Evolutionary conservation across 257 asterid species (phyloP).

Genomic region (Solanum virginianum): DNA sequence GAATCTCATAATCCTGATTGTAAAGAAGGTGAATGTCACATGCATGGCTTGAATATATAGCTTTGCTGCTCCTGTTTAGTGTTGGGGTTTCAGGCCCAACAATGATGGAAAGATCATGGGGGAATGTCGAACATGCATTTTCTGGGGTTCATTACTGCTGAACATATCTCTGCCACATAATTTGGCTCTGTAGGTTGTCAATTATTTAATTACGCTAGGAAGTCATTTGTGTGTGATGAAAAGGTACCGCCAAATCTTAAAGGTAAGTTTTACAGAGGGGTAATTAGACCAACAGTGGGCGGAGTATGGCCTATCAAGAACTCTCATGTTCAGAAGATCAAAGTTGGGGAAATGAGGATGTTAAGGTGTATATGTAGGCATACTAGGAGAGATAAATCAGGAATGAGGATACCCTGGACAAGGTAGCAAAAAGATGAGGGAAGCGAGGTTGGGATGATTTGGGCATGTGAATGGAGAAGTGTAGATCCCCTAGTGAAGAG

Average conservation of each 20-base stretch:
- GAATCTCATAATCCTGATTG: not conserved
- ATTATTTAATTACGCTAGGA: not conserved
- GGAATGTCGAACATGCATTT: not conserved
- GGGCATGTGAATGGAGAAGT: too few relatives aligned
- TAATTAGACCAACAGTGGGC: not conserved
- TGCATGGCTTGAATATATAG: not conserved
- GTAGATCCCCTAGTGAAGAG: too few relatives aligned
- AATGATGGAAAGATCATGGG: not conserved
- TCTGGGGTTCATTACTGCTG: not conserved
- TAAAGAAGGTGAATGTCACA: not conserved
- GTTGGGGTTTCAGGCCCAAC: not conserved
- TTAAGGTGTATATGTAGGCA: not conserved
- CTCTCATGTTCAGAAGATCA: not conserved
- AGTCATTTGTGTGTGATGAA: not conserved
- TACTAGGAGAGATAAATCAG: not conserved
- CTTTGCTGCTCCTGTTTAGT: not conserved
- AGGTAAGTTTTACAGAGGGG: not conserved
- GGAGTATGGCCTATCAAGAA: not conserved
- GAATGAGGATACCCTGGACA: not conserved
- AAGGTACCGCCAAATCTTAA: not conserved
- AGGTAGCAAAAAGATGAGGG: too few relatives aligned
- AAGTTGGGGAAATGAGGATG: not conserved
- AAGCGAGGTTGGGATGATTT: too few relatives aligned
- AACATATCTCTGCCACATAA: not conserved
- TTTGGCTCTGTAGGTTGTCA: not conserved